Evolutionary conservation across 2,329 filamentous ascomycete species (phyloP).

Genomic region (Rhynchosporium secalis): DNA sequence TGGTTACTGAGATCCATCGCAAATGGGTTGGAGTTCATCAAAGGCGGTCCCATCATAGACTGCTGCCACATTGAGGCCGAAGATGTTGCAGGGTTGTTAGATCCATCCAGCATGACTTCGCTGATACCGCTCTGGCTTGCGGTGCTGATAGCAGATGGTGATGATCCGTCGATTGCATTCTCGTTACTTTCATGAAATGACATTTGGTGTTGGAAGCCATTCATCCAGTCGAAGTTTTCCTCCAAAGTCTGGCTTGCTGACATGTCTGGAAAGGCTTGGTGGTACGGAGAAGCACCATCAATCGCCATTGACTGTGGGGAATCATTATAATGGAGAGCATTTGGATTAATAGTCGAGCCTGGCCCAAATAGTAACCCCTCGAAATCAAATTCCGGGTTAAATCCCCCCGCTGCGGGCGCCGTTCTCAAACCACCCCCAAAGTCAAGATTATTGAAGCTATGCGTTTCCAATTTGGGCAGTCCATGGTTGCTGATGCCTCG

Average conservation of each 20-base stretch:
- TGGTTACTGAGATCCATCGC: slow-evolving; percentile 72
- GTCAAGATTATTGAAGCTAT: slow-evolving; percentile 65
- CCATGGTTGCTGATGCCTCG: slow-evolving; percentile 62
- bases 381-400: slow-evolving; percentile 67
- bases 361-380: slow-evolving; percentile 69
- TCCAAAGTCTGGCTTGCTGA: slow-evolving; percentile 63
- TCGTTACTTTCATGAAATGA: slow-evolving; percentile 70
- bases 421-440: slow-evolving; percentile 71
- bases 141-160: slow-evolving; percentile 92
- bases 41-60: slow-evolving; percentile 66
- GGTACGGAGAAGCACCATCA: slow-evolving; percentile 62
- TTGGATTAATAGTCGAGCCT: slow-evolving; percentile 70
- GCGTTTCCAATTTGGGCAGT: slow-evolving; percentile 81
- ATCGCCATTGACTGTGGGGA: slow-evolving; percentile 68
- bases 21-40: slow-evolving; percentile 66
- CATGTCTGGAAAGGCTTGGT: slow-evolving; percentile 58
- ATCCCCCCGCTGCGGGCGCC: slow-evolving; percentile 68
- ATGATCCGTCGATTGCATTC: slow-evolving; percentile 85
- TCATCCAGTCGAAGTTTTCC: slow-evolving; percentile 81
- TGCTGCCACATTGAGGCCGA: slow-evolving; percentile 67
- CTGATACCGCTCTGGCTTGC: slow-evolving; percentile 89
- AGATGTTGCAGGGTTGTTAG: slow-evolving; percentile 59
- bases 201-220: slow-evolving; percentile 77
- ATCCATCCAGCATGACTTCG: slow-evolving; percentile 87
- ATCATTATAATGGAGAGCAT: slow-evolving; percentile 79